Evolutionary conservation across 129 eudicot species (phyloP).

Genomic region (Flaveria bidentis): DNA sequence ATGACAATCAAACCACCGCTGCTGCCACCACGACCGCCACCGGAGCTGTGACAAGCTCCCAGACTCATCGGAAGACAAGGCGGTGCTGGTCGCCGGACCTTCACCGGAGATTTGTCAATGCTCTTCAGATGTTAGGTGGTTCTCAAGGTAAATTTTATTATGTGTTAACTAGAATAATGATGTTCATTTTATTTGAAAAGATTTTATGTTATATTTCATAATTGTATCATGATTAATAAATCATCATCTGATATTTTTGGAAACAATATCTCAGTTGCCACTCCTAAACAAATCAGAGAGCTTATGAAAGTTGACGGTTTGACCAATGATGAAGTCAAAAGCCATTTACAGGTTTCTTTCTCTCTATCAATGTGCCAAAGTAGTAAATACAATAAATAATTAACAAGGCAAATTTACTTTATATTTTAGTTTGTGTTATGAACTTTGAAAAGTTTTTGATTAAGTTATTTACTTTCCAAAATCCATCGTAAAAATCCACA

Average conservation of each 20-base stretch:
- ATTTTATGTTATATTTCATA: conserved; percentile 12
- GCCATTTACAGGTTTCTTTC: conserved; percentile 82
- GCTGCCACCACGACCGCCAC: conserved; percentile 8
- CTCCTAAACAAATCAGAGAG: conserved; percentile 98
- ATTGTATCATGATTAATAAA: conserved; percentile 29
- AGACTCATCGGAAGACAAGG: conserved; percentile 84
- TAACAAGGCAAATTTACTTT: neutral
- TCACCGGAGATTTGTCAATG: conserved; percentile 94
- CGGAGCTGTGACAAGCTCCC: conserved; percentile 40
- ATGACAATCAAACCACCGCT: conserved; percentile 42
- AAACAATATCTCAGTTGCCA: conserved; percentile 69
- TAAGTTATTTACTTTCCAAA: neutral
- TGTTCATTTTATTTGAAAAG: neutral
- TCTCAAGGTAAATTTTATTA: conserved; percentile 72
- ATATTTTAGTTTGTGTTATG: neutral
- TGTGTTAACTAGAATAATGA: neutral
- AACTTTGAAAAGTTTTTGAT: neutral
- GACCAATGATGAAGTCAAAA: conserved; percentile 99
- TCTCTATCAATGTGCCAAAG: neutral
- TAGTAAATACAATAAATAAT: neutral
- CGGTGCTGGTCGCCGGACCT: conserved; percentile 99
- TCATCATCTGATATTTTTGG: conserved; percentile 30
- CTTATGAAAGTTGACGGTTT: conserved; percentile 98
- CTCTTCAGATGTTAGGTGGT: conserved; percentile 98
- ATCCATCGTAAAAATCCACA: neutral